These are phyloP conservation scores for Paraconiothyrium sp. DNA, from an alignment of 2,329 filamentous ascomycete genomes.

Conservation along the genomic window DNA sequence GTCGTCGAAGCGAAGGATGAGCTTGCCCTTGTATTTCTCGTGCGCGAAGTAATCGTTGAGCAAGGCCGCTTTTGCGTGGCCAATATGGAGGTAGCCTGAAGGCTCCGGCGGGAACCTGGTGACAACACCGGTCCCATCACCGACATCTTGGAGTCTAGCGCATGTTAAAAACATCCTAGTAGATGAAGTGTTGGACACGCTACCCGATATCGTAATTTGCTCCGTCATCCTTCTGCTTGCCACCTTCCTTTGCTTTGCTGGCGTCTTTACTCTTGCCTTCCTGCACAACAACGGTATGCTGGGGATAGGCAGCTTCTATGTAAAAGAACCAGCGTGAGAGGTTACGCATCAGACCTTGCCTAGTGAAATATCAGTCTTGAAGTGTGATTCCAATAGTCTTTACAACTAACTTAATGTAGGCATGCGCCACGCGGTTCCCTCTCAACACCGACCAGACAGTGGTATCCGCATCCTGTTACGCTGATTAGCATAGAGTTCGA, in stretches of 20 bases:
- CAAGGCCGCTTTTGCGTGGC: slow-evolving; percentile 91
- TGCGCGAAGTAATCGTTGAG: slow-evolving; percentile 98
- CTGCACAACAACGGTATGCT: slow-evolving; percentile 76
- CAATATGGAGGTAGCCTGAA: slow-evolving; percentile 94
- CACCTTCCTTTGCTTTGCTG: slow-evolving; percentile 48
- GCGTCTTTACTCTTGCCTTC: slow-evolving; percentile 42
- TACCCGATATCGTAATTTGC: slow-evolving; percentile 83
- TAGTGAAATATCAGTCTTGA: no score
- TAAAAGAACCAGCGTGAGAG: slow-evolving; percentile 87
- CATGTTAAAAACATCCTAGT: background rate
- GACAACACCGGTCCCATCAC: slow-evolving; percentile 78
- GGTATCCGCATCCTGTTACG: slow-evolving; percentile 70
- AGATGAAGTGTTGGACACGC: no score
- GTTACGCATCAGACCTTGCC: slow-evolving; percentile 77
- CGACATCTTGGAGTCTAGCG: slow-evolving; percentile 77
- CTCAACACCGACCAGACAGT: slow-evolving; percentile 71
- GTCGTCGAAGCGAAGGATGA: slow-evolving; percentile 94
- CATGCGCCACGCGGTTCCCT: slow-evolving; percentile 83
- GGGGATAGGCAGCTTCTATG: slow-evolving; percentile 82
- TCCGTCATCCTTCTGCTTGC: slow-evolving; percentile 78
- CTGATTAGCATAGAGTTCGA: no score
- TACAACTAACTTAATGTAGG: slow-evolving; percentile 69
- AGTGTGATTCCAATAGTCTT: no score
- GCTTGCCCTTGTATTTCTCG: slow-evolving; percentile 87
- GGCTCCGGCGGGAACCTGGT: slow-evolving; percentile 95